These are phyloP conservation scores for Glycine latifolia DNA, from an alignment of 306 rosid genomes.

Conservation along the genomic window DNA sequence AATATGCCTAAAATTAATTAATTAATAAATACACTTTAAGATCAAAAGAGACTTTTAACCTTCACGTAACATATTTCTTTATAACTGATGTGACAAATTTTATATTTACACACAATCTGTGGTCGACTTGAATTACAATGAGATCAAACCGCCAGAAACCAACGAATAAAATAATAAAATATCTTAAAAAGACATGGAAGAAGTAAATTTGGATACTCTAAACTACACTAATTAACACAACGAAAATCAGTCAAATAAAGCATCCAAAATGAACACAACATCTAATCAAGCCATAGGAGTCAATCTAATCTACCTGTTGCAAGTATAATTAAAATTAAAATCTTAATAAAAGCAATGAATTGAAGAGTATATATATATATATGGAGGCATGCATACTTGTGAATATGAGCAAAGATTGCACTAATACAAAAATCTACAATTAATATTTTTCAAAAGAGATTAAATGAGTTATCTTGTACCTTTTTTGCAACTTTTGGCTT, in stretches of 20 bases:
- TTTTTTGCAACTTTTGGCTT: conserved; percentile 45
- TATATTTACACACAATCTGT: background rate
- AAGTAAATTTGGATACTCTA: background rate
- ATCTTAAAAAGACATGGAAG: conserved; percentile 1
- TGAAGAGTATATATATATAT: too few relatives aligned
- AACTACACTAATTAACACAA: background rate
- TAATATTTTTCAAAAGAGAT: too few relatives aligned
- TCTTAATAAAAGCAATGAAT: background rate
- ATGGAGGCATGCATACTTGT: background rate
- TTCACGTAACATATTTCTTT: background rate
- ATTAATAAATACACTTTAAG: background rate
- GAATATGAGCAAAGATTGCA: background rate
- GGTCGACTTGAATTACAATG: background rate
- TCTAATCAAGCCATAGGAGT: background rate
- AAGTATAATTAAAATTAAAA: background rate
- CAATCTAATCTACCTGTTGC: background rate
- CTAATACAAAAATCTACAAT: too few relatives aligned
- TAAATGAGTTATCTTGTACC: conserved; percentile 26
- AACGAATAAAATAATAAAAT: background rate
- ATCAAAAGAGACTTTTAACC: background rate
- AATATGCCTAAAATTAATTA: background rate
- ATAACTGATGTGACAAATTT: background rate
- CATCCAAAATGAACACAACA: background rate
- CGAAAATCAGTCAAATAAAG: conserved; percentile 1
- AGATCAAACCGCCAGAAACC: background rate